phyloP scores from a whole-genome alignment of 2,329 filamentous ascomycete genomes.

The Aspergillus arachidicola region DNA sequence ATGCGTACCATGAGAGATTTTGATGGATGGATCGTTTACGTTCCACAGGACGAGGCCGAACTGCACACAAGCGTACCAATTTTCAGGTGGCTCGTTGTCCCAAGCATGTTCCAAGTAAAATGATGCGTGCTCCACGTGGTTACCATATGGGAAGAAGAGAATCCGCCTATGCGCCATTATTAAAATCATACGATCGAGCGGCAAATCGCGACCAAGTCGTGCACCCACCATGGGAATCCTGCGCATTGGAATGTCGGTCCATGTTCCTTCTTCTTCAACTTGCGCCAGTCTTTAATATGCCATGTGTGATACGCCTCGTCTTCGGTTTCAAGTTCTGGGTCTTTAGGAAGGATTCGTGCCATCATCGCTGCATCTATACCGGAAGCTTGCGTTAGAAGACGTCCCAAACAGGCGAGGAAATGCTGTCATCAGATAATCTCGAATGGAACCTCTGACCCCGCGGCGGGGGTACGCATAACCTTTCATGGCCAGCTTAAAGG shows the following conservation, averaged over 20 bases:
- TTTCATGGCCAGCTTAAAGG: background rate
- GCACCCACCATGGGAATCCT: conserved; percentile 77
- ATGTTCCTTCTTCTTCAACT: conserved; percentile 76
- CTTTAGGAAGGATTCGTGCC: conserved; percentile 72
- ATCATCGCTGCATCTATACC: conserved; percentile 78
- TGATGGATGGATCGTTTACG: conserved; percentile 84
- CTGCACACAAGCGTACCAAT: conserved; percentile 96
- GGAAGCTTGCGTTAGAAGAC: conserved; percentile 17
- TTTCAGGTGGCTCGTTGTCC: conserved; percentile 74
- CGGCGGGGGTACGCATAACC: conserved; percentile 11
- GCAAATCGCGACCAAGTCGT: conserved; percentile 3
- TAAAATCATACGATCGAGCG: conserved; percentile 19
- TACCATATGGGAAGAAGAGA: conserved; percentile 92
- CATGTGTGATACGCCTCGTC: conserved; percentile 79
- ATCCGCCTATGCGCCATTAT: conserved; percentile 68
- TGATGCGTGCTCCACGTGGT: conserved; percentile 89
- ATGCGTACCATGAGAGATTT: conserved; percentile 66
- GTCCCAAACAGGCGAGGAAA: conserved; percentile 3
- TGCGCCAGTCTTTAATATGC: conserved; percentile 83
- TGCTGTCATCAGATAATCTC: conserved; percentile 2
- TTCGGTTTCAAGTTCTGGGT: conserved; percentile 79
- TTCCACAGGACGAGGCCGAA: conserved; percentile 96
- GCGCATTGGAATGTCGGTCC: conserved; percentile 85
- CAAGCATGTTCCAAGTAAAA: conserved; percentile 97
- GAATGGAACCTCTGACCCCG: conserved; percentile 9